These are phyloP conservation scores for Fraxinus americana DNA, from an alignment of 257 asterid species.

Conservation along the genomic window DNA sequence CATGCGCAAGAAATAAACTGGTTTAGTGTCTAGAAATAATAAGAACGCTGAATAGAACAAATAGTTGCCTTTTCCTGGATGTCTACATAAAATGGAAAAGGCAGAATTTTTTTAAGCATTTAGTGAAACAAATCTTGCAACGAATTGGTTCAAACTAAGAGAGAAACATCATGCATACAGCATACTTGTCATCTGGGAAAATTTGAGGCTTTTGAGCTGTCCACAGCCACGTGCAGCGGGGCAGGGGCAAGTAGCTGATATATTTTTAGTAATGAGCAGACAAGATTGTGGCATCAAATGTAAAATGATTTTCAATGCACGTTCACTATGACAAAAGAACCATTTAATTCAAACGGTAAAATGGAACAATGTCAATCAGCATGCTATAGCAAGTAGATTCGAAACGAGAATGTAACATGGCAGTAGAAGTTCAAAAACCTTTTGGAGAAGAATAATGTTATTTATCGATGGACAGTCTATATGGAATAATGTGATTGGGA, in stretches of 20 bases:
- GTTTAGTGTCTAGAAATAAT: neutral
- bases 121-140: neutral
- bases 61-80: neutral
- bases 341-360: slow-evolving; percentile 13
- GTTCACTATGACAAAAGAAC: neutral
- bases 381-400: neutral
- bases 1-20: neutral
- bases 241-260: neutral
- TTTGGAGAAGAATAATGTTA: too few species aligned
- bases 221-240: neutral
- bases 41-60: neutral
- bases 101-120: neutral
- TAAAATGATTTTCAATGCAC: neutral
- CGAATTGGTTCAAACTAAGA: neutral
- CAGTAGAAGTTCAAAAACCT: slow-evolving; percentile 2
- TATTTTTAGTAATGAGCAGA: neutral
- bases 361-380: neutral
- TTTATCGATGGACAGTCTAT: too few species aligned
- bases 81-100: neutral
- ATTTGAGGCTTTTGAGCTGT: neutral
- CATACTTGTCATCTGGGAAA: neutral
- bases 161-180: neutral
- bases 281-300: neutral
- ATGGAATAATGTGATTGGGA: too few species aligned
- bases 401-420: neutral